These are phyloP conservation scores for Ophioceras dolichostomum DNA, from an alignment of 2,329 filamentous ascomycete genomes.

Conservation along the genomic window DNA sequence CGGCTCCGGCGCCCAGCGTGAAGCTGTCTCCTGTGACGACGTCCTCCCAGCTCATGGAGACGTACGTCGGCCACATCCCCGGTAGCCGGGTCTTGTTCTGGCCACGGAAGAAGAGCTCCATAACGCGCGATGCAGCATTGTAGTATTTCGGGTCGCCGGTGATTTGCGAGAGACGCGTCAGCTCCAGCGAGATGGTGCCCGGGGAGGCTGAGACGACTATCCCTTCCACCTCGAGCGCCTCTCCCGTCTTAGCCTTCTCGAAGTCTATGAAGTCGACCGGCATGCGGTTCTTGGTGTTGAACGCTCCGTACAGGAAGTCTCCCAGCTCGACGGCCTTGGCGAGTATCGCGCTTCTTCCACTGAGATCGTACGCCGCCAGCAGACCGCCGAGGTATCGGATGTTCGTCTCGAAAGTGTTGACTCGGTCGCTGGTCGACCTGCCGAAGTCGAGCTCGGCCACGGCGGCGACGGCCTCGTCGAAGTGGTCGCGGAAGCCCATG, in stretches of 20 bases:
- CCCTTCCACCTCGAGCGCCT: constrained; percentile 18
- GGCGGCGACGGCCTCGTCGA: constrained; percentile 32
- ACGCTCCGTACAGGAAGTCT: constrained; percentile 30
- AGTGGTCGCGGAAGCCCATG: constrained; percentile 39
- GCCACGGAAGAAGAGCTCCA: constrained; percentile 49
- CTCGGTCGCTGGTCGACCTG: constrained; percentile 20
- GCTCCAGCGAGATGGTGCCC: constrained; percentile 60
- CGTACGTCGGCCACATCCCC: constrained; percentile 58
- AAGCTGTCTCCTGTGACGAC: constrained; percentile 20
- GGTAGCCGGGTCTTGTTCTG: constrained; percentile 57
- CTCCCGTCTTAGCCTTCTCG: constrained; percentile 20
- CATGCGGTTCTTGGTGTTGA: constrained; percentile 31
- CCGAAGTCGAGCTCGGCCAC: constrained; percentile 33
- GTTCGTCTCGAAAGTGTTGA: constrained; percentile 17
- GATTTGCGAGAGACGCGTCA: constrained; percentile 60
- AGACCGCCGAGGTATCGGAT: constrained; percentile 16
- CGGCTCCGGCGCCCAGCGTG: constrained; percentile 21
- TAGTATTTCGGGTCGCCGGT: constrained; percentile 64
- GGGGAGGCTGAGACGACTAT: constrained; percentile 30
- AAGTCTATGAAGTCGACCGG: constrained; percentile 35
- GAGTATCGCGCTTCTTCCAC: constrained; percentile 21
- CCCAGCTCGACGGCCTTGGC: constrained; percentile 31
- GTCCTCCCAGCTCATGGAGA: constrained; percentile 43
- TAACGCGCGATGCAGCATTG: constrained; percentile 57
- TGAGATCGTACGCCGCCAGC: constrained; percentile 11